Evolutionary conservation across 352 stramenopile genomes (phyloP).

Genomic region (Phytophthora sansomeana): DNA sequence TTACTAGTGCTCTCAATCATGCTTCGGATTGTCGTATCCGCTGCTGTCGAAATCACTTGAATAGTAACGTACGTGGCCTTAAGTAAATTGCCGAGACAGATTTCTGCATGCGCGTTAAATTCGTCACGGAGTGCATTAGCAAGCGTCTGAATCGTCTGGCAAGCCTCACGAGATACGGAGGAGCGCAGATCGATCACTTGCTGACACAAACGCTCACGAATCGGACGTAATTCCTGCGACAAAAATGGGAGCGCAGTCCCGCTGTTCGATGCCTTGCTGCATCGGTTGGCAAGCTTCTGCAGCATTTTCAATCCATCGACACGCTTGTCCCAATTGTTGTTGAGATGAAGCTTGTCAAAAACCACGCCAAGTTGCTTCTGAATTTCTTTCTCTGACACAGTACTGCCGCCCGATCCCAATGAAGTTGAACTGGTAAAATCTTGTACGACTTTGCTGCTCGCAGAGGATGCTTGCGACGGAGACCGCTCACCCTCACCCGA

Average conservation of each 20-base stretch:
- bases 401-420: conserved; percentile 12
- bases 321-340: conserved; percentile 84
- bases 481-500: conserved; percentile 38
- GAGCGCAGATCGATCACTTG: conserved; percentile 85
- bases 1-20: conserved; percentile 83
- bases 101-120: conserved; percentile 82
- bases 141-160: conserved; percentile 70
- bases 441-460: conserved; percentile 41
- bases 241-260: conserved; percentile 33
- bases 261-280: conserved; percentile 43
- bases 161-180: conserved; percentile 79
- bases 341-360: conserved; percentile 61
- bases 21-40: conserved; percentile 71
- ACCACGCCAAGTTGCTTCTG: conserved; percentile 65
- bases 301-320: conserved; percentile 74
- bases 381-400: conserved; percentile 66
- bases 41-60: conserved; percentile 81
- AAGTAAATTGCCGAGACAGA: conserved; percentile 71
- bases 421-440: conserved; percentile 13
- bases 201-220: conserved; percentile 73
- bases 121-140: conserved; percentile 70
- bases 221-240: conserved; percentile 49
- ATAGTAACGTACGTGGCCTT: conserved; percentile 92
- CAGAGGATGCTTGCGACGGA: conserved; percentile 52
- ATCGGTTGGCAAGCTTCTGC: conserved; percentile 63